Base-by-base conservation (phyloP, 495 filamentous ascomycete genomes). In the Penicillium cosmopolitanum region DNA sequence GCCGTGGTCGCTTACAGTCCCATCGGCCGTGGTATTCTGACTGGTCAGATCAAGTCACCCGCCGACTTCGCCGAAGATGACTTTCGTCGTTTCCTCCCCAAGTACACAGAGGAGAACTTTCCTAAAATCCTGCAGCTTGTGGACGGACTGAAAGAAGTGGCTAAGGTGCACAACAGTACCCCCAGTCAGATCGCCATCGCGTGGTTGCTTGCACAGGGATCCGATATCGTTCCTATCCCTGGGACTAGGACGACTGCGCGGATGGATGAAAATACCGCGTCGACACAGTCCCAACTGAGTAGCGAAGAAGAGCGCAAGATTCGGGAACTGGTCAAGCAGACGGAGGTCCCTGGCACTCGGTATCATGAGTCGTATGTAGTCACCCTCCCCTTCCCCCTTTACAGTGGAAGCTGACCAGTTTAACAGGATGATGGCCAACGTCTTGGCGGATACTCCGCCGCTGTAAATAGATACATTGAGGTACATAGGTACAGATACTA, bases 1-100 rank as follows among this genome's bases (percentile, higher is more conserved):
- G 74, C 85, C 0, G 70, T 86, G 8, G 77, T 90, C 0, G 85
- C 84, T 0, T 89, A 86, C 69, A 81, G 75, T 16, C 88, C 89
- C 0, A 74, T 90, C 5, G 86, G 86, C 1, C 80, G 78, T 2
- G 87, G 87, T 13, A 67, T 89, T 15, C 64, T 90, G 25, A 81
- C 78, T 1, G 85, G 83, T 5, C 54, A 74, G 3, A 75, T 82
- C 67, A 66, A 68, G 35, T 75, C 69, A 4, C 66, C 51, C 1
- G 73, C 68, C 11, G 83, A 86, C 54, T 73, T 87, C 60, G 65
- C 63, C 9, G 73, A 71, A 1, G 57, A 54, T 0, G 82, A 85
- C 61, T 71, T 77, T n/a, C 75, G 70, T 10, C 44, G 48, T 4
- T 10, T 46, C 2, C 35, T 57, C 40, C 85, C 85, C 2, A 79